Evolutionary conservation across 768 basidiomycete genomes (phyloP), one percentile per base, ranked within the genome.

Genomic region (Tricholoma saponaceum): DNA sequence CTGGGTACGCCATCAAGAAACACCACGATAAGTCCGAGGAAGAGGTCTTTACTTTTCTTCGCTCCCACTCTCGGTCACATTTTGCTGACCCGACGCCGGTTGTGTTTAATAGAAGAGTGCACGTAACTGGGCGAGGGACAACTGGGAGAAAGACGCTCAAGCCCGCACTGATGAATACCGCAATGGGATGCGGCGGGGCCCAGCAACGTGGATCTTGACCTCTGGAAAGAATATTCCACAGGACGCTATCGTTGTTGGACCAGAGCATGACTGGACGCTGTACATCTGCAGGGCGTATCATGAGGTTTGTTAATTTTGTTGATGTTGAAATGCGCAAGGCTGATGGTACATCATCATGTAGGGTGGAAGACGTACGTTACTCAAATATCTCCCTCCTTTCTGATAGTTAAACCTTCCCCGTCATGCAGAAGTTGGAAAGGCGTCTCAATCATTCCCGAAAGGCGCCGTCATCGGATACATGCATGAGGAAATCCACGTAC

Each of bases 401-500:
- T 14, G 26, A 50, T 28, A 10, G 2, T n/a, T 30, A 50, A 50
- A 25, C 56, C n/a, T 77, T 57, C n/a, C 61, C 77, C 77, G 54
- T 66, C 50, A 63, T 23, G 13, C 58, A 89, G 88, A 86, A 64
- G 62, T 88, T 55, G 89, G 89, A 16, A 89, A 87, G 64, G 87
- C 86, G 1, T 83, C 81, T 25, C 60, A 67, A 3, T 73, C 72
- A 16, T 83, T 86, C 71, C 65, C 82, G 66, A 79, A 84, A 61
- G 89, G 89, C 6, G 83, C 76, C 18, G 79, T 82, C 41, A 79
- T 90, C 53, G 87, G 89, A 14, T 89, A 79, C 65, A 74, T 70
- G 47, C 73, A 82, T 60, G 72, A 84, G 4, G 86, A 85, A 64
- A 73, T 83, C 44, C 79, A 85, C 1, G 89, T 87, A 69, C 46